phyloP scores from a whole-genome alignment of 371 early-diverging fungal genomes.

The Lichtheimia hyalospora region DNA sequence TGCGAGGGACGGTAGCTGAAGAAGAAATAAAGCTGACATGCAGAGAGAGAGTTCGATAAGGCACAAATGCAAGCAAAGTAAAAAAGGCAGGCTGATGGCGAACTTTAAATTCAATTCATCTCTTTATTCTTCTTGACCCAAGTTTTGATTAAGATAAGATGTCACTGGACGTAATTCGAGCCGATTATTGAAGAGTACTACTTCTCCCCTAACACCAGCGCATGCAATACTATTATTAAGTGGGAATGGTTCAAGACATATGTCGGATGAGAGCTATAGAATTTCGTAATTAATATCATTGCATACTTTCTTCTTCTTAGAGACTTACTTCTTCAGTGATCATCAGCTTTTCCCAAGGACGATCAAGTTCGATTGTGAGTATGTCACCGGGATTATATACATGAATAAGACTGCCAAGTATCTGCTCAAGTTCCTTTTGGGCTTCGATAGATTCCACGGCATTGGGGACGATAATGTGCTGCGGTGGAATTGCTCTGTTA shows the following conservation, averaged over 20 bases:
- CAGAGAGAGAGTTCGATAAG: too few relatives aligned
- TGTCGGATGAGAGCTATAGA: background rate
- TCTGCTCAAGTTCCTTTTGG: conserved; percentile 12
- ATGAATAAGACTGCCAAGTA: conserved; percentile 11
- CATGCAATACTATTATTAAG: background rate
- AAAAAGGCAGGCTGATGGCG: too few relatives aligned
- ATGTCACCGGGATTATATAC: conserved; percentile 29
- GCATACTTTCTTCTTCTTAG: too few relatives aligned
- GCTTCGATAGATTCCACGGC: conserved; percentile 24
- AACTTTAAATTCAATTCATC: too few relatives aligned
- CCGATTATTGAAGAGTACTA: conserved; percentile 2
- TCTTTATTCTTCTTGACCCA: background rate
- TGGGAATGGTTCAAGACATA: background rate
- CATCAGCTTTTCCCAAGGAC: conserved; percentile 33
- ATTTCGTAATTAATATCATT: background rate
- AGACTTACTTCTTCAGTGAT: conserved; percentile 34
- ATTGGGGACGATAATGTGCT: conserved; percentile 27
- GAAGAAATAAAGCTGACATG: conserved; percentile 1
- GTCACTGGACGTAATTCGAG: background rate
- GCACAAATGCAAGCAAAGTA: too few relatives aligned
- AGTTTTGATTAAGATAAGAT: background rate
- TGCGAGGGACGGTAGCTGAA: background rate
- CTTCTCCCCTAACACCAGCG: background rate
- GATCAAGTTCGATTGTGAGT: conserved; percentile 23
- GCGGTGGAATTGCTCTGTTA: conserved; percentile 10